Conservation (phyloP, 2,329 filamentous ascomycete species). For the Lasiodiplodia sp. region DNA sequence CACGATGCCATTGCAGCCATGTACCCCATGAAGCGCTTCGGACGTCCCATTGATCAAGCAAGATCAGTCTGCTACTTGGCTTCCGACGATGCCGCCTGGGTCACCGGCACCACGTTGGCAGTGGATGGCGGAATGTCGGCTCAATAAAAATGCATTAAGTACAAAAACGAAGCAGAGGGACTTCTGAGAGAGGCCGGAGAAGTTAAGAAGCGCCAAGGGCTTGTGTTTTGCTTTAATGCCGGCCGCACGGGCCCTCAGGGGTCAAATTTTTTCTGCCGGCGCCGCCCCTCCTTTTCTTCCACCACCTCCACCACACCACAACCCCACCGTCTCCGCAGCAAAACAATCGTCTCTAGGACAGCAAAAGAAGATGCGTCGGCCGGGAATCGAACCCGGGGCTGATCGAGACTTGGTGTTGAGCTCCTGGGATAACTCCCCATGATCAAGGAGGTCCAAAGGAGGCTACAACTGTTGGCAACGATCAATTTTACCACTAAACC, state of each 20-base stretch:
- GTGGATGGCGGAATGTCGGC: slow-evolving; percentile 49
- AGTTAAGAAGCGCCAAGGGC: too few relatives aligned
- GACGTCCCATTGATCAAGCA: slow-evolving; percentile 35
- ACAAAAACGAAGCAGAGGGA: background rate
- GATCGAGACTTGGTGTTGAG: background rate
- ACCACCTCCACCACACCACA: background rate
- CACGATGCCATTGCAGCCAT: slow-evolving; percentile 9
- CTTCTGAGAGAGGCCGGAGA: background rate
- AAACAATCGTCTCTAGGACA: background rate
- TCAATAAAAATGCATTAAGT: background rate
- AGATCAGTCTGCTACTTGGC: slow-evolving; percentile 52
- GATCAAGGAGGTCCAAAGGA: too few relatives aligned
- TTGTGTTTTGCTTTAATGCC: too few relatives aligned
- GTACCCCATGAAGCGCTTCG: slow-evolving; percentile 4
- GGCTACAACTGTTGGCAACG: background rate
- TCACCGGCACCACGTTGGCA: slow-evolving; percentile 50
- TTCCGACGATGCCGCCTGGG: slow-evolving; percentile 52
- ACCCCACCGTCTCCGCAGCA: background rate
- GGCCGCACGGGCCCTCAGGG: too few relatives aligned
- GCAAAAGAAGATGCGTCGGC: slow-evolving; percentile 10
- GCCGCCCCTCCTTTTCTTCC: background rate
- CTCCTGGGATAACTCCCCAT: too few relatives aligned
- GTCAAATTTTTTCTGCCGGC: too few relatives aligned
- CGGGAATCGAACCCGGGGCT: slow-evolving; percentile 22
- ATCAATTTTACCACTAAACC: background rate